phyloP scores from a whole-genome alignment of 768 basidiomycete genomes.

The Hebeloma cylindrosporum region DNA sequence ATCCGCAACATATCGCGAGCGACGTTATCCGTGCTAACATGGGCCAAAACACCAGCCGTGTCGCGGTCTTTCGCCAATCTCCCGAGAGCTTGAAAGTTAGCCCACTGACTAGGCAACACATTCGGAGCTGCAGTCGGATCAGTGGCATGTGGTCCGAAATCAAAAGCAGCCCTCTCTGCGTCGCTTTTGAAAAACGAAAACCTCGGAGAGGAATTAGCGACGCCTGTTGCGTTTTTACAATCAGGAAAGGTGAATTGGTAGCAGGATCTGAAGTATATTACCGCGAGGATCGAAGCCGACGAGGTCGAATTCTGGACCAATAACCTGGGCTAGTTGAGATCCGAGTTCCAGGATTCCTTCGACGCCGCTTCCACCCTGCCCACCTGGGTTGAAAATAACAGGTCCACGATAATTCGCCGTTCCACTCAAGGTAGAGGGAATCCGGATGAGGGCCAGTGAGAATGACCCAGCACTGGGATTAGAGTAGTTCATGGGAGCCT shows the following conservation, averaged over 20 bases:
- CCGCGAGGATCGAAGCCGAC: constrained; percentile 50
- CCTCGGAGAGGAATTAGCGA: constrained; percentile 35
- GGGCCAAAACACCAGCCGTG: constrained; percentile 24
- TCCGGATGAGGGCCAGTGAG: constrained; percentile 42
- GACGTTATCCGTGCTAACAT: constrained; percentile 38
- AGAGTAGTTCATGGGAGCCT: constrained; percentile 50
- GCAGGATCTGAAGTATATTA: no score
- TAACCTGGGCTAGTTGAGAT: constrained; percentile 23
- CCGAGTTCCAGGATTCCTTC: constrained; percentile 26
- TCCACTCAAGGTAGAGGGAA: constrained; percentile 32
- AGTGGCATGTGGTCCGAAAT: neutral
- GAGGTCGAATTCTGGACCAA: constrained; percentile 46
- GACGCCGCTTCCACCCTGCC: constrained; percentile 48
- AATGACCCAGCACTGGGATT: constrained; percentile 37
- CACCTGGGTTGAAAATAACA: constrained; percentile 48
- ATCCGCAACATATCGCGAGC: constrained; percentile 40
- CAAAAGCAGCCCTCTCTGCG: constrained; percentile 32
- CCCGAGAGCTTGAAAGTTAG: constrained; percentile 30
- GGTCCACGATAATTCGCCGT: constrained; percentile 42
- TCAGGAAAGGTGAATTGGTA: no score
- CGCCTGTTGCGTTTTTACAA: no score
- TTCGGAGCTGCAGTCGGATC: constrained; percentile 7
- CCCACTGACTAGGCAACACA: constrained; percentile 31
- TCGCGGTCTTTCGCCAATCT: constrained; percentile 33
- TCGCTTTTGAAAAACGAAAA: constrained; percentile 36